Percentiles rank a stretch among this genome's conserved stretches.
phyloP scores from a whole-genome alignment of 306 rosid species.

The Adenanthera pavonina region DNA sequence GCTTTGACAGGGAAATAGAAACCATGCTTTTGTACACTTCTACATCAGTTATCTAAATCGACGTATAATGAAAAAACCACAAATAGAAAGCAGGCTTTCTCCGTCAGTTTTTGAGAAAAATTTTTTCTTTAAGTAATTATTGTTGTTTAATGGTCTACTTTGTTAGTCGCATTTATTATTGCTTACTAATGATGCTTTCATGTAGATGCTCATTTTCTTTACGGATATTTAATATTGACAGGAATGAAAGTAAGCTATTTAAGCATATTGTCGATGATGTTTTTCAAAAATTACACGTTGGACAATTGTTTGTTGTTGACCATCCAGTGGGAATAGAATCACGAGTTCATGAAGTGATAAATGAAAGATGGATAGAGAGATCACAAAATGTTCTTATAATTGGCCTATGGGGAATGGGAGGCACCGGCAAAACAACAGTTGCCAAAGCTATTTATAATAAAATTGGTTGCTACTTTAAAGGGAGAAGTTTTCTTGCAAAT shows the following conservation, averaged over 20 bases:
- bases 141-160: too few relatives aligned
- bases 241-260: neutral
- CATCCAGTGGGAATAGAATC: slow-evolving; percentile 11
- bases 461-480: neutral
- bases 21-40: too few relatives aligned
- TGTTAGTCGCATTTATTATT: too few relatives aligned
- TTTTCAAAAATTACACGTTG: neutral
- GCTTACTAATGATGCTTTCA: neutral
- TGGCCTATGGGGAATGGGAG: slow-evolving; percentile 16
- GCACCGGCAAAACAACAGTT: neutral
- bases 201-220: neutral
- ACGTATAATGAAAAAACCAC: too few relatives aligned
- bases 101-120: too few relatives aligned
- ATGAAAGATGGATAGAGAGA: neutral
- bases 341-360: neutral
- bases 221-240: neutral
- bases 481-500: neutral
- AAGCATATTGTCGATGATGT: neutral
- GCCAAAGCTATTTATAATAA: neutral
- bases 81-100: too few relatives aligned
- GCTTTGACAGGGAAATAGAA: too few relatives aligned
- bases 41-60: too few relatives aligned
- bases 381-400: neutral
- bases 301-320: neutral
- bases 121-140: too few relatives aligned